Evolutionary conservation across 371 early-diverging fungal species (phyloP).

Genomic region (Saksenaea oblongispora): DNA sequence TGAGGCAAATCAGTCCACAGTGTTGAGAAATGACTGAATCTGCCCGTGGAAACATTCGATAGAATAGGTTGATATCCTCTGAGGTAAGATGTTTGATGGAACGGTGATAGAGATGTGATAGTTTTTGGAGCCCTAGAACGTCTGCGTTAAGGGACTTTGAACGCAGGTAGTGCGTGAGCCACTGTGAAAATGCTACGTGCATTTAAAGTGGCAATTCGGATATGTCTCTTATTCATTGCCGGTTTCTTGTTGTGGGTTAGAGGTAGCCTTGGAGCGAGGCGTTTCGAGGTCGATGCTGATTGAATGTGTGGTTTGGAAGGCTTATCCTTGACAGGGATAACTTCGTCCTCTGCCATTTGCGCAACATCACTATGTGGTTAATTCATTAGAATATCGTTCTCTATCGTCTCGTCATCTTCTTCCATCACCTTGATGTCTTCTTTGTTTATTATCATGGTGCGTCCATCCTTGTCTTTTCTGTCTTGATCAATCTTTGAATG

Average conservation of each 20-base stretch:
- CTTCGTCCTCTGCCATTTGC: too few relatives aligned
- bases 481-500: too few relatives aligned
- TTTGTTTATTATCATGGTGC: too few relatives aligned
- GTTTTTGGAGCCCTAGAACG: background rate
- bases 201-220: background rate
- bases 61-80: background rate
- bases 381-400: too few relatives aligned
- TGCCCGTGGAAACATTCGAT: background rate
- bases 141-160: background rate
- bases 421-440: too few relatives aligned
- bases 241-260: background rate
- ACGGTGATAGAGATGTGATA: background rate
- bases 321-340: too few relatives aligned
- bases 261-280: background rate
- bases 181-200: background rate
- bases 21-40: background rate
- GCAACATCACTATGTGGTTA: too few relatives aligned
- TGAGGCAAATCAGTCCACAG: slow-evolving; percentile 9
- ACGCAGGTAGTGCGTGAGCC: background rate
- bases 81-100: background rate
- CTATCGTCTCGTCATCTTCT: too few relatives aligned
- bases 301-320: too few relatives aligned
- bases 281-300: too few relatives aligned
- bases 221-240: background rate
- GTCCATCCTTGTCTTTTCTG: too few relatives aligned